Conservation (phyloP, 2,329 filamentous ascomycete genomes). For the Aspergillus sclerotialis region DNA sequence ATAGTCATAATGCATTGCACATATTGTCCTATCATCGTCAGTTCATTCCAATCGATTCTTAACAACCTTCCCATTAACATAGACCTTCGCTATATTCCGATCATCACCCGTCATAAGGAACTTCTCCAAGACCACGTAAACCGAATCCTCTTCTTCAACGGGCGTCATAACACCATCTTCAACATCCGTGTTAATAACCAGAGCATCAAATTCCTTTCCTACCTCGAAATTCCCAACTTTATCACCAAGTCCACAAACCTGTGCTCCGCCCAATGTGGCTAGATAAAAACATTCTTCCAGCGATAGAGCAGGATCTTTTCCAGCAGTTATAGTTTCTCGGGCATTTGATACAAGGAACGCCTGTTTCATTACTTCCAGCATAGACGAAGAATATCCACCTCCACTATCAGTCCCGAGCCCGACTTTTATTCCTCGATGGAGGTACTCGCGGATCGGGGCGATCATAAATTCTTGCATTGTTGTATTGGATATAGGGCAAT, state of each 20-base stretch:
- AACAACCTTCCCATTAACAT: conserved; percentile 42
- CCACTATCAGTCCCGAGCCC: conserved; percentile 60
- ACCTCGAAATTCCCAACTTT: conserved; percentile 51
- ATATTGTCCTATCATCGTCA: background rate
- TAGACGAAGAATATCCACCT: conserved; percentile 55
- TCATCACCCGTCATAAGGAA: conserved; percentile 62
- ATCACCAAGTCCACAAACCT: conserved; percentile 49
- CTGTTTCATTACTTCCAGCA: conserved; percentile 40
- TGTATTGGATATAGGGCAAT: conserved; percentile 60
- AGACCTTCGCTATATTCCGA: conserved; percentile 52
- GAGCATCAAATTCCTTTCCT: conserved; percentile 58
- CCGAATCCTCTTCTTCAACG: conserved; percentile 44
- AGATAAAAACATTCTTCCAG: conserved; percentile 53
- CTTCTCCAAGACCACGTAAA: conserved; percentile 51
- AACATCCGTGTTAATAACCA: conserved; percentile 34
- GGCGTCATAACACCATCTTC: conserved; percentile 48
- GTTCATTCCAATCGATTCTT: conserved; percentile 9
- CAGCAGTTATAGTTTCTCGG: conserved; percentile 23
- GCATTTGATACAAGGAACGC: conserved; percentile 47
- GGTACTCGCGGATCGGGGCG: conserved; percentile 51
- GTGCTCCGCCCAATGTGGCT: conserved; percentile 55
- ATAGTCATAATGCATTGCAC: too few relatives aligned
- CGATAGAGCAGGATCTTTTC: conserved; percentile 40
- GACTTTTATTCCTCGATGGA: conserved; percentile 55
- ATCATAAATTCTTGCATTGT: conserved; percentile 53